Conservation (phyloP, 1,284 basidiomycete species). For the Rhizopogon parksii region DNA sequence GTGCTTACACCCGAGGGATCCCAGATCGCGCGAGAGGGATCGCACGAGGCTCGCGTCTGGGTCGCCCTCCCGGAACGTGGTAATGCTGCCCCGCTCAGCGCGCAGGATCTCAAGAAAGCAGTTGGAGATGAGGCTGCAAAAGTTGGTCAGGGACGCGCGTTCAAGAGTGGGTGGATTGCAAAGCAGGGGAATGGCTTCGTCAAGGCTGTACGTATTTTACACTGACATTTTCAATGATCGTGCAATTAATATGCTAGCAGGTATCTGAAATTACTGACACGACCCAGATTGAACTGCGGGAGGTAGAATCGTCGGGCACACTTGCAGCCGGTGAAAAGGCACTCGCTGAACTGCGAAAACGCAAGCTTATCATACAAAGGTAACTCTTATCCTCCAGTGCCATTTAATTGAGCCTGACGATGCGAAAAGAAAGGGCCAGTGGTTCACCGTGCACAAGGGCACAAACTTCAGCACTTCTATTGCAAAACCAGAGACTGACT, state of each 20-base stretch:
- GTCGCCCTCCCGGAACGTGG: slow-evolving; percentile 69
- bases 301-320: slow-evolving; percentile 69
- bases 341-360: slow-evolving; percentile 83
- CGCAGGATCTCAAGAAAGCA: slow-evolving; percentile 61
- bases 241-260: slow-evolving; percentile 31
- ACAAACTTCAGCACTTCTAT: slow-evolving; percentile 85
- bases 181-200: slow-evolving; percentile 90
- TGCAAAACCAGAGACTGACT: slow-evolving; percentile 96
- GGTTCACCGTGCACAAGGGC: slow-evolving; percentile 89
- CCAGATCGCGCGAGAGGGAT: slow-evolving; percentile 75
- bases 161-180: slow-evolving; percentile 95
- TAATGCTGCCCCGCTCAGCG: slow-evolving; percentile 56
- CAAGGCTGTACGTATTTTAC: slow-evolving; percentile 57
- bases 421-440: slow-evolving; percentile 80
- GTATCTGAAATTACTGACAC: slow-evolving; percentile 60
- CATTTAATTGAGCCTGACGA: not conserved
- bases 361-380: slow-evolving; percentile 80
- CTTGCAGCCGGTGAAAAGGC: slow-evolving; percentile 70
- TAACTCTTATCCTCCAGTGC: slow-evolving; percentile 22
- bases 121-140: slow-evolving; percentile 84
- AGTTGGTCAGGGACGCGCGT: slow-evolving; percentile 89
- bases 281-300: slow-evolving; percentile 71
- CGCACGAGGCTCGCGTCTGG: slow-evolving; percentile 95
- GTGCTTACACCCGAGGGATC: slow-evolving; percentile 74
- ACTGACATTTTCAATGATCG: not conserved